Percentiles rank a stretch among this genome's conserved stretches.
Evolutionary conservation across 805 yeast species (phyloP).

Genomic region (Ogataea parapolymorpha): DNA sequence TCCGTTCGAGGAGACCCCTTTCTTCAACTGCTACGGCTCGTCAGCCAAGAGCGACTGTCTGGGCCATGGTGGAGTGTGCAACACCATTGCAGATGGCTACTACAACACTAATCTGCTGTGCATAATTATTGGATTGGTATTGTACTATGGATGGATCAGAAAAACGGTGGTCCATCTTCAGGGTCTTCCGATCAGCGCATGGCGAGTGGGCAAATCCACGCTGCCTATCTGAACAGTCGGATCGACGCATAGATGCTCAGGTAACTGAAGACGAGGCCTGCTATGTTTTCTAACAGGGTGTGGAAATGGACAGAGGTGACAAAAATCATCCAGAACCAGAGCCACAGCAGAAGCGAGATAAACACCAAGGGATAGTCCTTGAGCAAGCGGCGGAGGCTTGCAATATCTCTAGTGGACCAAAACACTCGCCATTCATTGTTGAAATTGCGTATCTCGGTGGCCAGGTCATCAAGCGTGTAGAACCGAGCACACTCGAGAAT

Average conservation of each 20-base stretch:
- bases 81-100: slow-evolving; percentile 71
- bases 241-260: slow-evolving; percentile 37
- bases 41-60: slow-evolving; percentile 48
- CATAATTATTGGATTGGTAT: slow-evolving; percentile 56
- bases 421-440: not conserved
- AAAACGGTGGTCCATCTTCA: slow-evolving; percentile 64
- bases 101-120: slow-evolving; percentile 74
- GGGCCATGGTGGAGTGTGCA: slow-evolving; percentile 53
- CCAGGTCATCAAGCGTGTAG: slow-evolving; percentile 15
- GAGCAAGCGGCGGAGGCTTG: slow-evolving; percentile 9
- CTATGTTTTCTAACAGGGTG: slow-evolving; percentile 67
- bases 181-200: slow-evolving; percentile 64
- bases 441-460: slow-evolving; percentile 7
- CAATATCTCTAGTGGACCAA: not conserved
- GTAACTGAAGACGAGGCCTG: slow-evolving; percentile 66
- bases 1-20: slow-evolving; percentile 25
- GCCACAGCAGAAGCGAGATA: slow-evolving; percentile 34
- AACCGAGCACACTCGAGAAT: slow-evolving; percentile 52
- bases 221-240: slow-evolving; percentile 12
- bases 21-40: slow-evolving; percentile 30
- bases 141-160: slow-evolving; percentile 66
- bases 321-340: slow-evolving; percentile 87
- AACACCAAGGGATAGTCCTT: slow-evolving; percentile 25
- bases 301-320: slow-evolving; percentile 87
- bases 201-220: slow-evolving; percentile 55